phyloP scores from a whole-genome alignment of 495 filamentous ascomycete genomes.

The Aspergillus conjunctus region DNA sequence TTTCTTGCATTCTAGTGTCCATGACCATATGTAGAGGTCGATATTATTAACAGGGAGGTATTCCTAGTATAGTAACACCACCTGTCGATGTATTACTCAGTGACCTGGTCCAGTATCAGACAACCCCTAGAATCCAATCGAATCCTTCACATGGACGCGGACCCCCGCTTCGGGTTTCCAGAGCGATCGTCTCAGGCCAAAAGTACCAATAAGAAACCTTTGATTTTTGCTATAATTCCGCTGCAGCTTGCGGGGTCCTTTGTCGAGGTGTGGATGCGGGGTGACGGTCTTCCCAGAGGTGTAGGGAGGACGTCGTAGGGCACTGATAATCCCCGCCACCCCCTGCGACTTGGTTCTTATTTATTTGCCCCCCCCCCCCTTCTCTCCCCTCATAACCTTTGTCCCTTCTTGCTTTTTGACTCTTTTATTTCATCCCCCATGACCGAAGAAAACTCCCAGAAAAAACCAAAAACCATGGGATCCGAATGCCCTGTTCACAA shows the following conservation, averaged over 20 bases:
- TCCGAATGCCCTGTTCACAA: slow-evolving; percentile 17
- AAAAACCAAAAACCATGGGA: slow-evolving; percentile 1
- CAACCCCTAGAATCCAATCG: not conserved
- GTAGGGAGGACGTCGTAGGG: not conserved
- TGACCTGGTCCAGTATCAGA: not conserved
- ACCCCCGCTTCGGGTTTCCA: not conserved
- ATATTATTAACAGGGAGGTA: too few species aligned
- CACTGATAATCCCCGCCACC: not conserved
- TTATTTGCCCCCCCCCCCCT: not conserved
- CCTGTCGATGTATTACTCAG: not conserved
- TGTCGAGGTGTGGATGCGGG: not conserved
- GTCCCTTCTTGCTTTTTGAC: not conserved
- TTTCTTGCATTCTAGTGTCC: too few species aligned
- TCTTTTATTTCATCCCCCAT: not conserved
- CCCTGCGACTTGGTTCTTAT: not conserved
- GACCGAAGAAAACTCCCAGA: not conserved
- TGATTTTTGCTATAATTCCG: not conserved
- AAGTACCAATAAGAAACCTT: not conserved
- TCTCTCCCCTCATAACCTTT: not conserved
- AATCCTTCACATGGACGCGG: not conserved
- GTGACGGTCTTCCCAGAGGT: not conserved
- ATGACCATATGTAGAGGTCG: too few species aligned
- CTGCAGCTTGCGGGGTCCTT: not conserved
- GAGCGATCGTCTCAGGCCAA: not conserved
- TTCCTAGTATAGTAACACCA: not conserved